These are phyloP conservation scores for Cystoisospora suis DNA, from an alignment of 169 alveolate species.

Conservation along the genomic window DNA sequence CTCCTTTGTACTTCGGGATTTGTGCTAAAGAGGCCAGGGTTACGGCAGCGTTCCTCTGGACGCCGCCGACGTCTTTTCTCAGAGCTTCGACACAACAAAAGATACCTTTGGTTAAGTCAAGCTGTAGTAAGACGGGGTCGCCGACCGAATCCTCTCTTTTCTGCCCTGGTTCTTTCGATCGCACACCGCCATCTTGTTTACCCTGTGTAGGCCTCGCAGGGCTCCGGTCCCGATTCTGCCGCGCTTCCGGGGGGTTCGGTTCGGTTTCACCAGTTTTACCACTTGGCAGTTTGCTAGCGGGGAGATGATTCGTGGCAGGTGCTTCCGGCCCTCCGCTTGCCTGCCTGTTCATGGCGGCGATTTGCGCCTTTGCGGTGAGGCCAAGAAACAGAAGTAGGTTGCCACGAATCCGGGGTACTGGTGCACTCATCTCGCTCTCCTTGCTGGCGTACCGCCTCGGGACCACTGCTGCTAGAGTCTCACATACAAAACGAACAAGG, in stretches of 20 bases:
- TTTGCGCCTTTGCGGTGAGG: constrained; percentile 20
- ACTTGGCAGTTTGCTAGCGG: too few relatives aligned
- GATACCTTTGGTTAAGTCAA: neutral
- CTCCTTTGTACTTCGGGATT: neutral
- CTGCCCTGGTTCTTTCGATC: neutral
- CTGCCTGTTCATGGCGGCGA: neutral
- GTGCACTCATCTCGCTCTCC: neutral
- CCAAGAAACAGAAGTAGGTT: neutral
- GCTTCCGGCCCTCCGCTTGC: too few relatives aligned
- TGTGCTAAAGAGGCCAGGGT: constrained; percentile 24
- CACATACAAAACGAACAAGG: neutral
- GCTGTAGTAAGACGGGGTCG: neutral
- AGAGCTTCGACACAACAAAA: constrained; percentile 8
- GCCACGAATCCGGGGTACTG: neutral
- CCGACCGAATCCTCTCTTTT: neutral
- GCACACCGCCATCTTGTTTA: too few relatives aligned
- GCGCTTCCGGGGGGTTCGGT: too few relatives aligned
- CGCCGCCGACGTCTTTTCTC: constrained; percentile 12
- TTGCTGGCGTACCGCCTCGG: neutral
- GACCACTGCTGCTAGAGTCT: neutral
- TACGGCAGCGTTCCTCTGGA: constrained; percentile 18
- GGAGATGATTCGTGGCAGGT: too few relatives aligned
- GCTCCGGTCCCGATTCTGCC: too few relatives aligned
- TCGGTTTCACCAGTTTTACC: too few relatives aligned
- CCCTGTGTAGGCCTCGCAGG: too few relatives aligned